Evolutionary conservation across 73 alveolate genomes (phyloP).

Genomic region (Strombidium stylifer): DNA sequence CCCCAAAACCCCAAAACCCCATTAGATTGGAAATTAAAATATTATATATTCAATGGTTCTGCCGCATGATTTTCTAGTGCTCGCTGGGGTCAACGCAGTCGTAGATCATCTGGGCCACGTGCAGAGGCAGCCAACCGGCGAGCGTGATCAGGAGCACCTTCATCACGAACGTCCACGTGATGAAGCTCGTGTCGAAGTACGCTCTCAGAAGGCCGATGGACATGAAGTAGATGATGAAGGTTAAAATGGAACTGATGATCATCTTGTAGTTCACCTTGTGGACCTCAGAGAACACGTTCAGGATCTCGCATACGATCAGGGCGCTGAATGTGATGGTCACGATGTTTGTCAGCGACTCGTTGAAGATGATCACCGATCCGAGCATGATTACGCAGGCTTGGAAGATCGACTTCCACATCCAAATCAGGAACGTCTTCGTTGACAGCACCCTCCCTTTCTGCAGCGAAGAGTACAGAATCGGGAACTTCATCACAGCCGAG

Average conservation of each 20-base stretch:
- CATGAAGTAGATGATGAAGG: slow-evolving; percentile 67
- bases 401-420: slow-evolving; percentile 91
- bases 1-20: slow-evolving; percentile 34
- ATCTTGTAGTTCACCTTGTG: slow-evolving; percentile 85
- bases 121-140: slow-evolving; percentile 82
- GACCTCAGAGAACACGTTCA: slow-evolving; percentile 86
- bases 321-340: slow-evolving; percentile 96
- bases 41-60: slow-evolving; percentile 55
- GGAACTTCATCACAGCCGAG: slow-evolving; percentile 78
- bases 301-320: slow-evolving; percentile 82
- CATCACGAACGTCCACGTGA: slow-evolving; percentile 57
- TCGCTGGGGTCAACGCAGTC: slow-evolving; percentile 64
- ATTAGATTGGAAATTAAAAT: background rate
- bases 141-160: slow-evolving; percentile 66
- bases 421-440: slow-evolving; percentile 87
- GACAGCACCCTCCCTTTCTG: slow-evolving; percentile 86
- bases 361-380: slow-evolving; percentile 76
- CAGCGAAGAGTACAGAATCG: slow-evolving; percentile 87
- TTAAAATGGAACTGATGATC: slow-evolving; percentile 75
- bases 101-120: slow-evolving; percentile 49
- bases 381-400: slow-evolving; percentile 84
- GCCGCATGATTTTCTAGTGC: slow-evolving; percentile 18
- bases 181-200: slow-evolving; percentile 68
- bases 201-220: slow-evolving; percentile 59
- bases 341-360: slow-evolving; percentile 83